Conservation (phyloP, 352 stramenopile species). For the Globisporangium recalcitrans region DNA sequence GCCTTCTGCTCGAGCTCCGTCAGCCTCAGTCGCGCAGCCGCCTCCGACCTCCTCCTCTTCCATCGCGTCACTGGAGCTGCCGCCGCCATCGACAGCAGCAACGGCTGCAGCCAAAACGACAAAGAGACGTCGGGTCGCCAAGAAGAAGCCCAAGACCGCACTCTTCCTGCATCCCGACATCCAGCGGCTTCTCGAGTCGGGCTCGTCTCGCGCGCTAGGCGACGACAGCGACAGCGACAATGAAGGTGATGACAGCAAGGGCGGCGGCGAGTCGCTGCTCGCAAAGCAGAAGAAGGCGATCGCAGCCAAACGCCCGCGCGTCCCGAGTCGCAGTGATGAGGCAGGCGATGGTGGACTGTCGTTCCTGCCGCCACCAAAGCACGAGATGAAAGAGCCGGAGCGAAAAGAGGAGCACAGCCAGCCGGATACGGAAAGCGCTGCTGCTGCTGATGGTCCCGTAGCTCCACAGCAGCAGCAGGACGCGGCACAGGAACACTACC, state of each 20-base stretch:
- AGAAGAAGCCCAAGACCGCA: conserved; percentile 45
- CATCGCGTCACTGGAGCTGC: not conserved
- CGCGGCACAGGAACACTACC: conserved; percentile 9
- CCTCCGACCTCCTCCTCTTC: not conserved
- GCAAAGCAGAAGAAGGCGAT: conserved; percentile 47
- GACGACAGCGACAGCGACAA: conserved; percentile 34
- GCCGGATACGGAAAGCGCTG: not conserved
- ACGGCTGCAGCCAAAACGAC: conserved; percentile 12
- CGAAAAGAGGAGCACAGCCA: conserved; percentile 10
- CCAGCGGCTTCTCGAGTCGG: conserved; percentile 45
- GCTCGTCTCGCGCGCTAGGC: conserved; percentile 14
- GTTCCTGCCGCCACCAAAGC: conserved; percentile 63
- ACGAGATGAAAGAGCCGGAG: conserved; percentile 41
- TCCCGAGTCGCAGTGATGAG: conserved; percentile 9
- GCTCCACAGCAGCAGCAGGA: not conserved
- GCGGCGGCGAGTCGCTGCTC: conserved; percentile 27
- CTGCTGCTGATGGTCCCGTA: conserved; percentile 15
- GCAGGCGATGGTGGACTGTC: conserved; percentile 20
- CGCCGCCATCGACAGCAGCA: not conserved
- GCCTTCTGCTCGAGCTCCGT: not conserved
- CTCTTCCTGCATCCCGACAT: conserved; percentile 53
- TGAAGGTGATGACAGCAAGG: conserved; percentile 3
- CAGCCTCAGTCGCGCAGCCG: not conserved
- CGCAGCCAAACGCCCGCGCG: conserved; percentile 28
- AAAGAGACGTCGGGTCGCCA: conserved; percentile 28